Conservation (phyloP, 352 stramenopile species). For the Globisporangium spinosum region DNA sequence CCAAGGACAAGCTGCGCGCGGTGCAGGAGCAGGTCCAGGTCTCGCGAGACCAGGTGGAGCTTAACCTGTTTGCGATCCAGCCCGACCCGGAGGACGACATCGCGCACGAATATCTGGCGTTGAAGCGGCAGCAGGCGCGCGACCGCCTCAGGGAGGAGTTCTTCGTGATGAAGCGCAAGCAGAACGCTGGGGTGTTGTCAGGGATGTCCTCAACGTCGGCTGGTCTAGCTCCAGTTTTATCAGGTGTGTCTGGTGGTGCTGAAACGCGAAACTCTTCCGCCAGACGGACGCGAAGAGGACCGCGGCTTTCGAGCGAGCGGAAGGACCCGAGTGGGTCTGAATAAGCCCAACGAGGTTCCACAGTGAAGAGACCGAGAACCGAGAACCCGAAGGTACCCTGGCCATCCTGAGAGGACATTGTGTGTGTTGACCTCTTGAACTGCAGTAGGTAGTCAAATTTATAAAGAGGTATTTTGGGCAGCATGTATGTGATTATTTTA, state of each 20-base stretch:
- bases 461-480: neutral
- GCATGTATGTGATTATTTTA: neutral
- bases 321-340: neutral
- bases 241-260: neutral
- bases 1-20: neutral
- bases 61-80: slow-evolving; percentile 6
- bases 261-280: neutral
- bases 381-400: too few species aligned
- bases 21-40: neutral
- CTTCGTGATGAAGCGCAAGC: neutral
- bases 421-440: too few species aligned
- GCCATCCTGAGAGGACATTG: too few species aligned
- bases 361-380: too few species aligned
- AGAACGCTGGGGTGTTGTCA: neutral
- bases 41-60: slow-evolving; percentile 4
- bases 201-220: neutral
- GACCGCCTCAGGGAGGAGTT: neutral
- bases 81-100: neutral
- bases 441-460: too few species aligned
- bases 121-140: slow-evolving; percentile 7
- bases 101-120: neutral
- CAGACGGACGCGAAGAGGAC: neutral
- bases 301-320: neutral
- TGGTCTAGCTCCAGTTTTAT: neutral
- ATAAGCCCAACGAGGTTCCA: neutral